Conservation (phyloP, 2,329 filamentous ascomycete genomes). For the Colletotrichum siamense region DNA sequence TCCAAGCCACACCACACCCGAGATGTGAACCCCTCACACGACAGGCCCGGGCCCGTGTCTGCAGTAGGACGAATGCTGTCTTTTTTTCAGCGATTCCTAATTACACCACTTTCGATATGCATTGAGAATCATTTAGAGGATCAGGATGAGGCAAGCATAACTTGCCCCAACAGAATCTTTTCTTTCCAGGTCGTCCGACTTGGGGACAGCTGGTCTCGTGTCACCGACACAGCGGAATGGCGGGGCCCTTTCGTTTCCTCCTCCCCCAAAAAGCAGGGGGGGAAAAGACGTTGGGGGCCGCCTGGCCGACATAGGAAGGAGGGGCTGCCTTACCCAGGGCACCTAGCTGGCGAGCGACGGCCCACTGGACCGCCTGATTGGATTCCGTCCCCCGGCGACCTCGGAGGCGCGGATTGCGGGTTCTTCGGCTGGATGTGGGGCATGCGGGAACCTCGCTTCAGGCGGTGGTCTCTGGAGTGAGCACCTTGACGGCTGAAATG, state of each 20-base stretch:
- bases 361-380: background rate
- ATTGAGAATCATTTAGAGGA: background rate
- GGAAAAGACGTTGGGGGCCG: background rate
- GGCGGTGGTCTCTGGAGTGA: background rate
- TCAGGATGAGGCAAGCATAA: rapidly evolving
- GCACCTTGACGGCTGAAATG: background rate
- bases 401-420: constrained; percentile 2
- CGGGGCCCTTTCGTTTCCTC: background rate
- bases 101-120: background rate
- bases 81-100: background rate
- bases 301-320: background rate
- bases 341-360: background rate
- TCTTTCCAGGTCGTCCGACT: background rate
- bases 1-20: background rate
- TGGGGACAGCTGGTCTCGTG: background rate
- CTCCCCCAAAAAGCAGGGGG: background rate
- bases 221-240: background rate
- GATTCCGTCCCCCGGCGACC: background rate
- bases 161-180: background rate
- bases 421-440: constrained; percentile 7
- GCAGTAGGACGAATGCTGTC: background rate
- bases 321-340: background rate
- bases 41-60: background rate
- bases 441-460: background rate
- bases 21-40: background rate